Evolutionary conservation across 495 filamentous ascomycete genomes (phyloP), one percentile per base, ranked within the genome.

Genomic region (Delitschia confertaspora): DNA sequence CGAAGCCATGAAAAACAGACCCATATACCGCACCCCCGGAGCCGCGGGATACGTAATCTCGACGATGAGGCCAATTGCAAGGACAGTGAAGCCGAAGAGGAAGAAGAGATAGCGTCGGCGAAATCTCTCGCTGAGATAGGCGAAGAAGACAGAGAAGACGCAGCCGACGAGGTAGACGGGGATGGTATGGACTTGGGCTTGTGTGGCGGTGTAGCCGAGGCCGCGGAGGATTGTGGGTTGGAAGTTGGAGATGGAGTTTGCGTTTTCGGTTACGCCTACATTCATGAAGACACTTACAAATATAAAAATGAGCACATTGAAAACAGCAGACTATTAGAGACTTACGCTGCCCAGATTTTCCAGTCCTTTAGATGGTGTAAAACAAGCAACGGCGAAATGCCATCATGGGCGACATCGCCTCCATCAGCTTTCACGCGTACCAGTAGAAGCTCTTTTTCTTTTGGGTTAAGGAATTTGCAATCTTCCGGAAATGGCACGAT

Each of bases 191-290:
- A 84, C 68, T 51, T 83, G 80, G 0, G 80, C 79, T 3, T 67
- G 71, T 16, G 76, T 76, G 0, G 73, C 70, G 3, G 65, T 68
- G 47, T 81, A 83, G 1, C 47, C 47, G 30, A 50, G 29, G 24
- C 47, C 47, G 18, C 34, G 29, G 13, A 50, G 33, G 23, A 50
- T 80, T 2, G 68, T 78, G 0, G 82, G 83, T 0, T 83, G 71
- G 64, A 83, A 86, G 17, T 83, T 65, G 1, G 72, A 75, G 60
- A 84, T 76, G 13, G 75, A 78, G 48, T 84, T 85, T 0, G 48
- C 48, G 29, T 42, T 47, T 26, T 51, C 48, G 30, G 51, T 40
- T 6, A 47, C 47, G 20, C 48, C 53, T 14, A 56, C 16, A 23
- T 56, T 52, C 16, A 46, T 34, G 21, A 49, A 16, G 20, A 48